These are phyloP conservation scores for Coemansia sp. DNA, from an alignment of 192 early-diverging fungal genomes.

Conservation along the genomic window DNA sequence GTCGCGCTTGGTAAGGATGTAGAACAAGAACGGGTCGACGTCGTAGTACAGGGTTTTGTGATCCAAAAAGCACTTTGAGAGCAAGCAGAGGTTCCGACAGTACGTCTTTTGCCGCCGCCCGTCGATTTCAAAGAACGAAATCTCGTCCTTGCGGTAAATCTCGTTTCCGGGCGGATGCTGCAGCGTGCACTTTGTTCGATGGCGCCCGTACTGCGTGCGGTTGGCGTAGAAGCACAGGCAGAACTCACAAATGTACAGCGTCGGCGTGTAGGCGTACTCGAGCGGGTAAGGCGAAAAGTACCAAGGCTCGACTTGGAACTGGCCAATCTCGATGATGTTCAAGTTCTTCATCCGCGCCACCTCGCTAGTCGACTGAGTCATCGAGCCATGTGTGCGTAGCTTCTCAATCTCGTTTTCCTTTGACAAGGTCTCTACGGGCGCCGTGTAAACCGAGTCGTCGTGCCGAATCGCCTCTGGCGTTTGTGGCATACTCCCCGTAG, in stretches of 20 bases:
- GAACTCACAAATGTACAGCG: conserved; percentile 95
- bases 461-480: conserved; percentile 44
- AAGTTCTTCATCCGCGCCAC: conserved; percentile 95
- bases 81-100: conserved; percentile 93
- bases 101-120: conserved; percentile 91
- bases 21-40: conserved; percentile 98
- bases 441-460: conserved; percentile 50
- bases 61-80: conserved; percentile 98
- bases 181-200: conserved; percentile 86
- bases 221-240: conserved; percentile 86
- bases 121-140: conserved; percentile 99
- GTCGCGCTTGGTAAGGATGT: conserved; percentile 91
- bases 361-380: conserved; percentile 97
- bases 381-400: conserved; percentile 87
- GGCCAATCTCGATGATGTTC: conserved; percentile 90
- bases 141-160: conserved; percentile 90
- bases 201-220: conserved; percentile 74
- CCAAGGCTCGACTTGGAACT: conserved; percentile 94
- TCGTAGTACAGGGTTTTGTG: conserved; percentile 99
- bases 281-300: conserved; percentile 98
- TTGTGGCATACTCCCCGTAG: conserved; percentile 49
- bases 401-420: conserved; percentile 98
- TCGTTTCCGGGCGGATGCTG: conserved; percentile 98
- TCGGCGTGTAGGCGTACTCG: conserved; percentile 78
- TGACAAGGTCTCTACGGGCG: conserved; percentile 64